These are phyloP conservation scores for Lactarius quietus DNA, from an alignment of 768 basidiomycete genomes.

Conservation along the genomic window DNA sequence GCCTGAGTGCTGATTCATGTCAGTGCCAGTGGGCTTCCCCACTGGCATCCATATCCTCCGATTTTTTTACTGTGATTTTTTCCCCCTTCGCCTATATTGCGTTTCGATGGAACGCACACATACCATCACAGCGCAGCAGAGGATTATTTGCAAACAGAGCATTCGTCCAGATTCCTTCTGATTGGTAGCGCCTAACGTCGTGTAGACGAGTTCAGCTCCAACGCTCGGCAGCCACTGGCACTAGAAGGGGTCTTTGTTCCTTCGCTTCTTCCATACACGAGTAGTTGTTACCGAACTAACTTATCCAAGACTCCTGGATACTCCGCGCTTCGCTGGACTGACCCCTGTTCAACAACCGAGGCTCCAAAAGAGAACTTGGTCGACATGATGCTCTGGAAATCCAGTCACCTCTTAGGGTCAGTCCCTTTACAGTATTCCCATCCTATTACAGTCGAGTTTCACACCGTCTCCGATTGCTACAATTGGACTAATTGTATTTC, in stretches of 20 bases:
- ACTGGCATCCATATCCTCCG: not conserved
- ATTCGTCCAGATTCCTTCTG: not conserved
- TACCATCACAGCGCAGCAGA: not conserved
- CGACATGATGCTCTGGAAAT: not conserved
- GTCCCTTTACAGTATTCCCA: too few relatives aligned
- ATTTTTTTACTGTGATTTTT: not conserved
- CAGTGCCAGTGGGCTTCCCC: not conserved
- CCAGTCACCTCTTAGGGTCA: not conserved
- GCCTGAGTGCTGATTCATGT: not conserved
- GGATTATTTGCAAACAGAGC: not conserved
- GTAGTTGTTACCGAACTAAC: not conserved
- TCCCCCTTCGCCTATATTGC: not conserved
- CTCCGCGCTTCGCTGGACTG: not conserved
- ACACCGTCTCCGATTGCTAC: not conserved
- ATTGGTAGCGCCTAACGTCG: not conserved
- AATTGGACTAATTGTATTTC: not conserved
- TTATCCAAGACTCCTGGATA: not conserved
- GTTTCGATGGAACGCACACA: not conserved
- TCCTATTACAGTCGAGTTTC: not conserved
- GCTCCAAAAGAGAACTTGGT: not conserved
- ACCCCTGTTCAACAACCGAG: not conserved
- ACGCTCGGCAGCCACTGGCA: too few relatives aligned
- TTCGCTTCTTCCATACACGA: not conserved
- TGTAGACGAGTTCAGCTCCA: not conserved
- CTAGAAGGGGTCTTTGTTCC: not conserved